A percentile compares a stretch with the other conserved stretches of the same genome.
Evolutionary conservation across 2,329 filamentous ascomycete species (phyloP).

Genomic region (Venturia asperata): DNA sequence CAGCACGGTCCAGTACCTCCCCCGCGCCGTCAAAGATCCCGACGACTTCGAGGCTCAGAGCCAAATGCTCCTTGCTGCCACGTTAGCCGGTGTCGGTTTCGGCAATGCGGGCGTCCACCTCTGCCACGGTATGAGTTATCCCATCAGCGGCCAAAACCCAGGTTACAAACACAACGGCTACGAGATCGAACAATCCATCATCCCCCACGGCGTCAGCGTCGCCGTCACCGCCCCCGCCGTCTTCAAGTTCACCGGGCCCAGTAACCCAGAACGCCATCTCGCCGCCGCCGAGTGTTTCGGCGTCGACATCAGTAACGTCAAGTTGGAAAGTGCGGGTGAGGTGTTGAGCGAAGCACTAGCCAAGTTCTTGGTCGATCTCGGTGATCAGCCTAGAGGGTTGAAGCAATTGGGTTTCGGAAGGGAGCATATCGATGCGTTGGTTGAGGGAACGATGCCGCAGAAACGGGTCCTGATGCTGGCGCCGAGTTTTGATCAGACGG

Average conservation of each 20-base stretch:
- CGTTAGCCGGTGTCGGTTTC: conserved; percentile 90
- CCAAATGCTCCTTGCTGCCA: conserved; percentile 92
- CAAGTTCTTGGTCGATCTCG: conserved; percentile 72
- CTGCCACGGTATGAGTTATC: conserved; percentile 91
- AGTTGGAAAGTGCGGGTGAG: conserved; percentile 81
- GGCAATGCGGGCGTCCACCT: conserved; percentile 95
- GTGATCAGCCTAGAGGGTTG: conserved; percentile 83
- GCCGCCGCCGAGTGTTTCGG: conserved; percentile 85
- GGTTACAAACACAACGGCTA: conserved; percentile 89
- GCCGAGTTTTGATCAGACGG: conserved; percentile 57
- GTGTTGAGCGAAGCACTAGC: conserved; percentile 76
- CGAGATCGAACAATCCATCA: conserved; percentile 65
- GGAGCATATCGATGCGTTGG: conserved; percentile 70
- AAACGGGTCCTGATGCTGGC: conserved; percentile 84
- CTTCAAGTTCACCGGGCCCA: conserved; percentile 85
- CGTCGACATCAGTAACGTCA: conserved; percentile 79
- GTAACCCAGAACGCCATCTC: conserved; percentile 87
- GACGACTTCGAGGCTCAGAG: conserved; percentile 89
- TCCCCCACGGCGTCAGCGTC: conserved; percentile 92
- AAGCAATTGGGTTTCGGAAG: conserved; percentile 72
- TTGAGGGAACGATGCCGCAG: conserved; percentile 94
- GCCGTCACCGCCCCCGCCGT: conserved; percentile 90
- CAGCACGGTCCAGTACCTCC: conserved; percentile 84
- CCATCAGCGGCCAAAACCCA: conserved; percentile 90
- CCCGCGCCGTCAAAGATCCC: conserved; percentile 75